phyloP scores from a whole-genome alignment of 2,329 filamentous ascomycete species.

The Paracorniculantispora psalliotae region DNA sequence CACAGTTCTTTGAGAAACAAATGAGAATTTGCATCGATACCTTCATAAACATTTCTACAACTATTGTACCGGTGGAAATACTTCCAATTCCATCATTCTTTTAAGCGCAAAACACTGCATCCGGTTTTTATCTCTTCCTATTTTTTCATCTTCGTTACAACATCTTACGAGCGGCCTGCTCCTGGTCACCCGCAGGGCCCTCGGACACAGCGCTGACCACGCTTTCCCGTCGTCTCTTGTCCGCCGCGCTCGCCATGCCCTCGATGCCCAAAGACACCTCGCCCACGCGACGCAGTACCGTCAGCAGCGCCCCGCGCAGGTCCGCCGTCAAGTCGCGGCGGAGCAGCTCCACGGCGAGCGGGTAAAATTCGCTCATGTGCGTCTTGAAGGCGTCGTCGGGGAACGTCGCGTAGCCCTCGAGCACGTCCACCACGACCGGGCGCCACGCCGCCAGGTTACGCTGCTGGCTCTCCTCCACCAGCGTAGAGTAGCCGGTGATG shows the following conservation, averaged over 20 bases:
- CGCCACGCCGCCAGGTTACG: slow-evolving; percentile 96
- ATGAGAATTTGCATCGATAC: background rate
- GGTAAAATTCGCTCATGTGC: slow-evolving; percentile 80
- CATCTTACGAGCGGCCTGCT: slow-evolving; percentile 13
- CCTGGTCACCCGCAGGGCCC: background rate
- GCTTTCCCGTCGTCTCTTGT: slow-evolving; percentile 37
- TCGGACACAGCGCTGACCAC: slow-evolving; percentile 31
- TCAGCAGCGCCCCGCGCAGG: slow-evolving; percentile 70
- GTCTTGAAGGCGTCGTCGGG: slow-evolving; percentile 72
- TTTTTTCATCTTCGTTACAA: background rate
- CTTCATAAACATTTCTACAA: background rate
- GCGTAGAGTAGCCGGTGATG: slow-evolving; percentile 72
- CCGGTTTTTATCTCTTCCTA: background rate
- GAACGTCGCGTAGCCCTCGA: slow-evolving; percentile 88
- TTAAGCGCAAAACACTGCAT: background rate
- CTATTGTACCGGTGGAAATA: background rate
- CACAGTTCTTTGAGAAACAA: background rate
- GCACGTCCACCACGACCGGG: slow-evolving; percentile 91
- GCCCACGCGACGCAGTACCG: slow-evolving; percentile 74
- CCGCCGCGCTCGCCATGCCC: slow-evolving; percentile 36
- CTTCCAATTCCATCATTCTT: background rate
- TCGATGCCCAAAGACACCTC: slow-evolving; percentile 63
- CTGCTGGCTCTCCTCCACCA: slow-evolving; percentile 96
- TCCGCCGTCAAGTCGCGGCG: slow-evolving; percentile 77
- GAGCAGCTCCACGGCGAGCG: slow-evolving; percentile 76